Evolutionary conservation across 129 eudicot species (phyloP), one percentile per base, ranked within the genome.

Genomic region (Gnaphalium uliginosum): DNA sequence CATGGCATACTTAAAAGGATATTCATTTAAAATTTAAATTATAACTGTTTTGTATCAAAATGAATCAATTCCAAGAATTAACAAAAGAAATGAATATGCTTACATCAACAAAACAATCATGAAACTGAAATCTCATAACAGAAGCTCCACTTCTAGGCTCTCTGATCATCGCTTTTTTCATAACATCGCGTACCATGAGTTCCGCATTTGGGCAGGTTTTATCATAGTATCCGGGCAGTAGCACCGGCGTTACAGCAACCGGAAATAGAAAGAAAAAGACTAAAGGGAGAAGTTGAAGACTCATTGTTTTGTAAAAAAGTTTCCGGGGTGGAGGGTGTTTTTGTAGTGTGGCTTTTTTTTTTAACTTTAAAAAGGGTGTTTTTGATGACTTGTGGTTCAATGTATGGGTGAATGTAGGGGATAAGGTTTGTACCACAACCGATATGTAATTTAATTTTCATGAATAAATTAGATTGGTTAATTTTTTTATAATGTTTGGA

Each of bases 101-200:
- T 85, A 93, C 98, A 83, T 90, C 86, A 15, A 94, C 98, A 46
- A 94, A 86, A 71, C 98, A 94, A 68, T 94, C 98, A 76, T 94
- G 98, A 73, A 94, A 94, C 63, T 94, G 98, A 25, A 94, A 67
- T n/a, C 98, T 85, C 96, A 94, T 90, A 19, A 90, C 93, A 26
- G 97, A 90, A 81, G 98, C 97, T 27, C 81, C 96, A 54, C 85
- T 89, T 78, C 98, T 77, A 15, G 89, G 88, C 67, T 94, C 98
- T 80, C 90, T 79, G 8, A 33, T 72, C 96, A 89, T 88, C 68
- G 97, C 90, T 37, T 76, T 76, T 72, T 74, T 76, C 69, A 91
- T 61, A 19, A 87, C 87, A 8, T 81, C 79, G 53, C 96, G 56
- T 9, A 91, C 96, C 29, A 80, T 79, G 32, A 54, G 3, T 75